Conservation (phyloP, 805 yeast species). For the Starmerella sirachaensis region DNA sequence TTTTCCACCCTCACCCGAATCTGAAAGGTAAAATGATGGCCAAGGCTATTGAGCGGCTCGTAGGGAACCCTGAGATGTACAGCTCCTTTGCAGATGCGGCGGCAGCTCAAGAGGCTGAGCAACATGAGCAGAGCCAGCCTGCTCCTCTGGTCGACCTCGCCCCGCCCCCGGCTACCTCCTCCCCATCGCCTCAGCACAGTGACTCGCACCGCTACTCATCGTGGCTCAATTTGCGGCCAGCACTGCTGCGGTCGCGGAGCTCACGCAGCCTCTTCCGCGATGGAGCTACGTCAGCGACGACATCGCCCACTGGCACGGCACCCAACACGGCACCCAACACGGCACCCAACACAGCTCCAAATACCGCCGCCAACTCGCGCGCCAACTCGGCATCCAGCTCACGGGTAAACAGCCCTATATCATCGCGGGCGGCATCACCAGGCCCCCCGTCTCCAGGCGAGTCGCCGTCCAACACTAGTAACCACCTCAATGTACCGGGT, state of each 20-base stretch:
- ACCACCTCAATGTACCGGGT: neutral
- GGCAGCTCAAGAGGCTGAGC: slow-evolving; percentile 9
- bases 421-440: slow-evolving; percentile 1
- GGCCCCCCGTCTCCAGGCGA: neutral
- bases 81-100: slow-evolving; percentile 17
- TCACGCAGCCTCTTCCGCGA: neutral
- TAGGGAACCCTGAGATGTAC: slow-evolving; percentile 23
- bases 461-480: neutral
- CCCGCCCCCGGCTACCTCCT: neutral
- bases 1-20: slow-evolving; percentile 56
- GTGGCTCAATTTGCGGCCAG: slow-evolving; percentile 11
- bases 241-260: slow-evolving; percentile 14
- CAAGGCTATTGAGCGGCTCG: slow-evolving; percentile 23
- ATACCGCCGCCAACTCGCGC: neutral
- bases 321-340: slow-evolving; percentile 4
- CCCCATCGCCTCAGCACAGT: neutral
- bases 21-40: slow-evolving; percentile 56
- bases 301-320: neutral
- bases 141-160: neutral
- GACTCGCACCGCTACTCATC: slow-evolving; percentile 1
- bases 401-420: neutral
- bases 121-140: neutral
- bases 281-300: neutral
- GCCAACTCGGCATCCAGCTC: slow-evolving; percentile 4
- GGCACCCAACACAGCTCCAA: slow-evolving; percentile 3